These are phyloP conservation scores for Calocera cornea DNA, from an alignment of 768 basidiomycete genomes.

Conservation along the genomic window DNA sequence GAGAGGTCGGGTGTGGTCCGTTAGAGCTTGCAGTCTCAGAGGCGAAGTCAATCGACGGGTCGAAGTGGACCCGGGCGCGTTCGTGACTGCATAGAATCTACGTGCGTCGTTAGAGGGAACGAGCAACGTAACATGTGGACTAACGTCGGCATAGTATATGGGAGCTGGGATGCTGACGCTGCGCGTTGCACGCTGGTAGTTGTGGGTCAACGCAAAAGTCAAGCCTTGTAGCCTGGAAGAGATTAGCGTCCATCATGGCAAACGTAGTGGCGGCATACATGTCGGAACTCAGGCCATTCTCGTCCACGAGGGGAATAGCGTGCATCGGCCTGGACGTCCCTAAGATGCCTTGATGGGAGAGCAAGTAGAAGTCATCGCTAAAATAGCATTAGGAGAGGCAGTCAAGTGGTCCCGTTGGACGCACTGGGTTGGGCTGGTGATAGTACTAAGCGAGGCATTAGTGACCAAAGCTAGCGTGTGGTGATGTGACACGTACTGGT, in stretches of 20 bases:
- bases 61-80: background rate
- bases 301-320: background rate
- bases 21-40: background rate
- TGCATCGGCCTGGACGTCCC: background rate
- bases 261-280: too few species aligned
- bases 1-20: background rate
- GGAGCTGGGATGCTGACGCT: conserved; percentile 48
- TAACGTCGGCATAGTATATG: conserved; percentile 35
- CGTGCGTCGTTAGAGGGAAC: background rate
- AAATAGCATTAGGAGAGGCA: background rate
- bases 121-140: background rate
- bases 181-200: conserved; percentile 41
- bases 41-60: background rate
- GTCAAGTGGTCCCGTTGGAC: background rate
- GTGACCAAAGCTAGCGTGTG: too few species aligned
- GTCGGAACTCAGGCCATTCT: background rate
- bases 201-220: conserved; percentile 39
- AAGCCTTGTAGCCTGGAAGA: conserved; percentile 33
- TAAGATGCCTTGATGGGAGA: background rate
- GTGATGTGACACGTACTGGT: background rate
- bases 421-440: background rate
- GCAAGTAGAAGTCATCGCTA: background rate
- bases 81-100: background rate
- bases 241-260: background rate
- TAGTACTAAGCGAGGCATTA: background rate